Evolutionary conservation across 257 asterid genomes (phyloP).

Genomic region (Solanum chmielewskii): DNA sequence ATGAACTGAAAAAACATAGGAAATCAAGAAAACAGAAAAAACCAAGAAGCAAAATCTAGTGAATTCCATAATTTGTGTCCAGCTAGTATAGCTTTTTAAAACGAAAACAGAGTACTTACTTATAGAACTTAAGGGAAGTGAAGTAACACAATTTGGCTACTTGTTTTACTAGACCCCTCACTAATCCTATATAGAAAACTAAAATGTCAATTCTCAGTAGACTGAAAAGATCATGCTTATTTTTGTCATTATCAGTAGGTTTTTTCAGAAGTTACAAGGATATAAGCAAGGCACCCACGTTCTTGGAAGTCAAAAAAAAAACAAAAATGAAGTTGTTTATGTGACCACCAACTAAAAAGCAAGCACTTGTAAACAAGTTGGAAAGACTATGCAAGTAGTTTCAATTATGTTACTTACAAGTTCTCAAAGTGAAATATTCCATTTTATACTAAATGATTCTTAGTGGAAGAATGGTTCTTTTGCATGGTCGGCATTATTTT

Average conservation of each 20-base stretch:
- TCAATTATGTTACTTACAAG: background rate
- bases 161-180: constrained; percentile 2
- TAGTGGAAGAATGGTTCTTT: constrained; percentile 37
- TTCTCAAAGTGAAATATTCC: background rate
- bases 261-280: constrained; percentile 15
- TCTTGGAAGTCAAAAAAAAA: constrained; percentile 21
- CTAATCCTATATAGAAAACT: background rate
- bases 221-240: constrained; percentile 14
- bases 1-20: constrained; percentile 9
- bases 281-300: constrained; percentile 35
- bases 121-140: constrained; percentile 8
- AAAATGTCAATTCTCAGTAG: constrained; percentile 14
- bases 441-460: constrained; percentile 19
- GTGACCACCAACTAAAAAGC: constrained; percentile 28
- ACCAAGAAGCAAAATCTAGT: background rate
- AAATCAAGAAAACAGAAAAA: constrained; percentile 10
- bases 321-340: background rate
- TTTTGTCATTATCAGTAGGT: constrained; percentile 25
- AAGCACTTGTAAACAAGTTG: constrained; percentile 19
- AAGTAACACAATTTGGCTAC: constrained; percentile 24
- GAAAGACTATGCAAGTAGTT: background rate
- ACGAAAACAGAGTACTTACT: background rate
- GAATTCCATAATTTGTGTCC: constrained; percentile 17
- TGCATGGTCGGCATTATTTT: constrained; percentile 28
- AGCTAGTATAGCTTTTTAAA: background rate